phyloP scores from a whole-genome alignment of 1,139 yeast genomes.

The Hemisphaericaspora lyxosophila region DNA sequence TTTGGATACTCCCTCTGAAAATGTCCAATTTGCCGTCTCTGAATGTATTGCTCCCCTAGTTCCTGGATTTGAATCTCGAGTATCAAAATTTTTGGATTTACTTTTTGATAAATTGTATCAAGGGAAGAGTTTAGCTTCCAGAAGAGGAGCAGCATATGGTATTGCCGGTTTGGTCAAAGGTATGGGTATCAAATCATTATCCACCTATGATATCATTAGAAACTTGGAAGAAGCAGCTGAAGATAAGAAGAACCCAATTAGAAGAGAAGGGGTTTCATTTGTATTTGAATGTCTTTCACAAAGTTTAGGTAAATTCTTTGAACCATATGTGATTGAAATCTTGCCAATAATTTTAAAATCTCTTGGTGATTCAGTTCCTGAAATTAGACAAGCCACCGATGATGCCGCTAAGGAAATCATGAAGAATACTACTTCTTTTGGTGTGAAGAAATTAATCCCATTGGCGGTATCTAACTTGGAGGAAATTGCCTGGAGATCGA shows the following conservation, averaged over 20 bases:
- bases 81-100: conserved; percentile 54
- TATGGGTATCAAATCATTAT: conserved; percentile 73
- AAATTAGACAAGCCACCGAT: conserved; percentile 87
- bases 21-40: conserved; percentile 83
- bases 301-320: conserved; percentile 73
- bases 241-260: conserved; percentile 71
- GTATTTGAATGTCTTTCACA: conserved; percentile 83
- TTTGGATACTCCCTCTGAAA: conserved; percentile 83
- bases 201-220: conserved; percentile 75
- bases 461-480: conserved; percentile 83
- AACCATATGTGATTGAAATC: conserved; percentile 89
- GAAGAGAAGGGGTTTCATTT: conserved; percentile 86
- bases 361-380: conserved; percentile 81
- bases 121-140: conserved; percentile 49
- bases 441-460: conserved; percentile 89
- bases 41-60: conserved; percentile 85
- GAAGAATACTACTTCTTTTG: conserved; percentile 89
- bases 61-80: conserved; percentile 48
- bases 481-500: conserved; percentile 93
- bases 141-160: conserved; percentile 97
- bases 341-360: conserved; percentile 77
- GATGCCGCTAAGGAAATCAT: conserved; percentile 84
- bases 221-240: conserved; percentile 83
- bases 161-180: conserved; percentile 92
- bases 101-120: conserved; percentile 61